phyloP scores from a whole-genome alignment of 345 rosid species.

The Acer negundo region DNA sequence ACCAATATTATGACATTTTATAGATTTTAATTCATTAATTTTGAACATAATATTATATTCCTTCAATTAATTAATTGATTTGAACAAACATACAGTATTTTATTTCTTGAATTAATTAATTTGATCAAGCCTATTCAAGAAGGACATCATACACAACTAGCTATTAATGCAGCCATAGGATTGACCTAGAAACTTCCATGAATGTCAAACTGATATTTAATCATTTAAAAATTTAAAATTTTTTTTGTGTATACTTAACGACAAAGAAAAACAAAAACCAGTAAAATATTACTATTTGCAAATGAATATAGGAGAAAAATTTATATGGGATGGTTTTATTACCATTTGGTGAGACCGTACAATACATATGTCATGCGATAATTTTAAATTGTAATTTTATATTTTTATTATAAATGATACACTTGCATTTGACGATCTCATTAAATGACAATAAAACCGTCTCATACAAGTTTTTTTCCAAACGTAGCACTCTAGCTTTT shows the following conservation, averaged over 20 bases:
- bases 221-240: too few species aligned
- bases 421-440: too few species aligned
- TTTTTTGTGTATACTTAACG: too few species aligned
- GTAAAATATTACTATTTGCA: neutral
- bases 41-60: too few species aligned
- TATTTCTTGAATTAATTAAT: neutral
- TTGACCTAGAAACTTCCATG: constrained; percentile 14
- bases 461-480: too few species aligned
- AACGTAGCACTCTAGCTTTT: neutral
- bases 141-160: neutral
- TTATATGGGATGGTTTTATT: too few species aligned
- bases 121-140: neutral
- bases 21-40: neutral
- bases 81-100: too few species aligned
- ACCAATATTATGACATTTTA: constrained; percentile 18
- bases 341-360: too few species aligned
- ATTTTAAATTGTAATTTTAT: too few species aligned
- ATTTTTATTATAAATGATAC: too few species aligned
- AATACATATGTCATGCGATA: too few species aligned
- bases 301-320: neutral
- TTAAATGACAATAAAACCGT: accelerated
- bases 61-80: too few species aligned
- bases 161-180: neutral
- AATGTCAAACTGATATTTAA: constrained; percentile 3
- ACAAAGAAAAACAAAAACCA: neutral